phyloP scores from a whole-genome alignment of 2,329 filamentous ascomycete genomes.

The Venturia aucupariae region DNA sequence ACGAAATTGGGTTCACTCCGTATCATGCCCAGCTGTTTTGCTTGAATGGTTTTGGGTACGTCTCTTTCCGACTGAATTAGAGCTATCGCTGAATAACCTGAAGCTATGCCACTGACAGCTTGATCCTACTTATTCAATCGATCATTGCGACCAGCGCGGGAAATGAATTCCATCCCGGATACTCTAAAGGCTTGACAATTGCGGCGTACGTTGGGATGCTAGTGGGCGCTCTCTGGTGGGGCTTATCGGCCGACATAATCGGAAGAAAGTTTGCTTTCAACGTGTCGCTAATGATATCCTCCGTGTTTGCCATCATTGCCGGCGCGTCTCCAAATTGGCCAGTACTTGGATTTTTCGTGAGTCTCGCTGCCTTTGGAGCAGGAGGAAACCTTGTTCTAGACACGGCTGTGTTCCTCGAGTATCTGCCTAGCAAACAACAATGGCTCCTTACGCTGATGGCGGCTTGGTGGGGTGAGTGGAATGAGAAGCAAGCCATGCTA shows the following conservation, averaged over 20 bases:
- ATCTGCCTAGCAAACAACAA: conserved; percentile 48
- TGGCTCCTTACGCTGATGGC: conserved; percentile 58
- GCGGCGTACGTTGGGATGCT: conserved; percentile 50
- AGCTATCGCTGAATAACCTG: conserved; percentile 8
- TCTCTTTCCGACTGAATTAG: conserved; percentile 1
- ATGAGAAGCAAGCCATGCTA: neutral
- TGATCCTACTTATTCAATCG: conserved; percentile 52
- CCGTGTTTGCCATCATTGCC: conserved; percentile 53
- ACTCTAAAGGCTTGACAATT: conserved; percentile 49
- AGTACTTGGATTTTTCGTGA: conserved; percentile 54
- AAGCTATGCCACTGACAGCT: conserved; percentile 48
- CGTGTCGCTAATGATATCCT: conserved; percentile 53
- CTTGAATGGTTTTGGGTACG: conserved; percentile 51
- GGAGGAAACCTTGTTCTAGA: conserved; percentile 54
- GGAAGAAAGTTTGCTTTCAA: conserved; percentile 63
- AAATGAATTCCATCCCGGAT: conserved; percentile 49
- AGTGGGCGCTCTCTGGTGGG: conserved; percentile 59
- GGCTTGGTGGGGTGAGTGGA: conserved; percentile 40
- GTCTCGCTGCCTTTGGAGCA: conserved; percentile 53
- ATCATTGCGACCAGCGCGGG: conserved; percentile 51
- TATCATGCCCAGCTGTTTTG: conserved; percentile 52
- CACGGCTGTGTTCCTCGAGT: conserved; percentile 51
- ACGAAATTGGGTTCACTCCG: conserved; percentile 44
- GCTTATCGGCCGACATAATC: conserved; percentile 50
- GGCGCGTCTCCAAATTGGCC: conserved; percentile 60